Evolutionary conservation across 2,329 filamentous ascomycete genomes (phyloP).

Genomic region (Ilyonectria destructans): DNA sequence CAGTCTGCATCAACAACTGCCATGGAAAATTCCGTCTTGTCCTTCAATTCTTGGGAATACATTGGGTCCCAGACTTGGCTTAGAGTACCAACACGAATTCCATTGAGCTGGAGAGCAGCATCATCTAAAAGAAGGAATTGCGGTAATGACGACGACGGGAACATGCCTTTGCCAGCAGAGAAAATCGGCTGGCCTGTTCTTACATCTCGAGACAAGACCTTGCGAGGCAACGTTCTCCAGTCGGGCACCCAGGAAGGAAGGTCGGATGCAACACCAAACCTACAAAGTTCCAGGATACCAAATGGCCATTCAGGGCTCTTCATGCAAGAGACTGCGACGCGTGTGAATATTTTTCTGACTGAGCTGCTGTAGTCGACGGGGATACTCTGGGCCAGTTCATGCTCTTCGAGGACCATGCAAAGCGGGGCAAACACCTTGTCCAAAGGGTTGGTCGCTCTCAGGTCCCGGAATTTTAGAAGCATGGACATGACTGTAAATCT

Average conservation of each 20-base stretch:
- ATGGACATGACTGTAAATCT: not conserved
- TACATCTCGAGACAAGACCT: slow-evolving; percentile 5
- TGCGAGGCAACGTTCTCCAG: slow-evolving; percentile 12
- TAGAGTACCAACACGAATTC: not conserved
- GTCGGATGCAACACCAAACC: slow-evolving; percentile 9
- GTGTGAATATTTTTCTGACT: not conserved
- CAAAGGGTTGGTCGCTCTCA: slow-evolving; percentile 11
- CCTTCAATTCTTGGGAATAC: slow-evolving; percentile 12
- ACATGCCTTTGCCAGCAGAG: not conserved
- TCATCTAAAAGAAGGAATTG: not conserved
- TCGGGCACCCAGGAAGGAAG: slow-evolving; percentile 13
- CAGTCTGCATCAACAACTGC: not conserved
- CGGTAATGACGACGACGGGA: not conserved
- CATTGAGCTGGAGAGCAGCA: slow-evolving; percentile 5
- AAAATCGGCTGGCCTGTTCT: not conserved
- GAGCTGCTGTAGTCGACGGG: slow-evolving; percentile 4
- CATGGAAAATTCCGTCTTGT: slow-evolving; percentile 1
- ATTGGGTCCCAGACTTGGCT: not conserved
- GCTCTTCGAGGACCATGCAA: slow-evolving; percentile 6
- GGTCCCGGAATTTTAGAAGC: slow-evolving; percentile 13
- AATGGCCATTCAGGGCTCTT: slow-evolving; percentile 5
- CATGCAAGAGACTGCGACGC: slow-evolving; percentile 6
- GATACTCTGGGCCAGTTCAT: slow-evolving; percentile 1
- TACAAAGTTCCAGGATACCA: slow-evolving; percentile 12
- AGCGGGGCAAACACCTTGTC: slow-evolving; percentile 16